Evolutionary conservation across 192 early-diverging fungal species (phyloP).

Genomic region (Blastocladiella britannica): DNA sequence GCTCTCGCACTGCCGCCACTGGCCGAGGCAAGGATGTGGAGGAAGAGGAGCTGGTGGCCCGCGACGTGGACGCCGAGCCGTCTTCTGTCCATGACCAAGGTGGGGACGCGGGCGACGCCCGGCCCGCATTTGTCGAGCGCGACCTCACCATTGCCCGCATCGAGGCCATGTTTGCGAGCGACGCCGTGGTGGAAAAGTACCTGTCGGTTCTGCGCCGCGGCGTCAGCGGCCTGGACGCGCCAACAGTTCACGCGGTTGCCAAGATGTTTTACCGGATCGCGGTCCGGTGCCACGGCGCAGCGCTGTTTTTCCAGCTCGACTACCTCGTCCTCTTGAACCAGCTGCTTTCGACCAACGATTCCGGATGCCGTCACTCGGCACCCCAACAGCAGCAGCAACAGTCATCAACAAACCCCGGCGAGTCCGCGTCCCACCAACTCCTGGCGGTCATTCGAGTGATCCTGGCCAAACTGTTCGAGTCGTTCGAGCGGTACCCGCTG

Average conservation of each 20-base stretch:
- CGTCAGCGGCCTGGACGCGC: not conserved
- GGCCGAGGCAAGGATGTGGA: too few relatives aligned
- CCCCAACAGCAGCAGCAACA: too few relatives aligned
- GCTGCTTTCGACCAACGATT: too few relatives aligned
- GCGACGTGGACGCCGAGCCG: not conserved
- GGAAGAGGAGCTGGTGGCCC: not conserved
- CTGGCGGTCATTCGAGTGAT: not conserved
- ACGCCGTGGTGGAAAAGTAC: not conserved
- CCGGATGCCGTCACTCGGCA: too few relatives aligned
- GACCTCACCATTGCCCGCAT: not conserved
- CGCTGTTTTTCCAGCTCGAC: constrained; percentile 1
- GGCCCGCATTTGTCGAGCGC: not conserved
- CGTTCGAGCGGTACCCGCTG: not conserved
- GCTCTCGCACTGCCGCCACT: too few relatives aligned
- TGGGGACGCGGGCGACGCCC: not conserved
- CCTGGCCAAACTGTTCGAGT: not conserved
- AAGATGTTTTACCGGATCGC: constrained; percentile 3
- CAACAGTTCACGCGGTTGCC: not conserved
- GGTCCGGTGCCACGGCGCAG: not conserved
- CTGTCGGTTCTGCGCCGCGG: not conserved
- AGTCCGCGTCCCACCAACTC: not conserved
- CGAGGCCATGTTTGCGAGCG: not conserved
- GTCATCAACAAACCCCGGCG: too few relatives aligned
- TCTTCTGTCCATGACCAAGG: too few relatives aligned
- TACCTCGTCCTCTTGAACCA: not conserved